Evolutionary conservation across 805 yeast genomes (phyloP).

Genomic region (Ogataea paraovalis): DNA sequence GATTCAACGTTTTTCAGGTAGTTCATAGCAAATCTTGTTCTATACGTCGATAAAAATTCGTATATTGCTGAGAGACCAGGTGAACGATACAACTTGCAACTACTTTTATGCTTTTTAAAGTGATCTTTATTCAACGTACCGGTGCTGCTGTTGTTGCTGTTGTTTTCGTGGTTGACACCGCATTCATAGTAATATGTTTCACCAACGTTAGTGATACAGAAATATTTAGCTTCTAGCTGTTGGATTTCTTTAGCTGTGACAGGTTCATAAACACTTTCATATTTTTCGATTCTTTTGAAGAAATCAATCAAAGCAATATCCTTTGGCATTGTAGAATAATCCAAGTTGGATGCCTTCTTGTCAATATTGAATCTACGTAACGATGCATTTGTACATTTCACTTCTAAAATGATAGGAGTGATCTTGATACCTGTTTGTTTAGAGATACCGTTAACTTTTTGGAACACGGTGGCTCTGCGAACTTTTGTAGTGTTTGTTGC

Average conservation of each 20-base stretch:
- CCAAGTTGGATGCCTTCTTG: constrained; percentile 59
- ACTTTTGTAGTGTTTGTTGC: constrained; percentile 59
- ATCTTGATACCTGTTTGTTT: constrained; percentile 38
- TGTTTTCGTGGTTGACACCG: constrained; percentile 20
- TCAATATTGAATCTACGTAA: constrained; percentile 58
- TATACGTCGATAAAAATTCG: constrained; percentile 32
- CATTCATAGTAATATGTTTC: constrained; percentile 33
- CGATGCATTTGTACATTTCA: constrained; percentile 50
- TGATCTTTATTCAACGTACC: constrained; percentile 6
- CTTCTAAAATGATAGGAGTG: constrained; percentile 53
- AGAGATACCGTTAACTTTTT: constrained; percentile 49
- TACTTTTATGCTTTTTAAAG: constrained; percentile 28
- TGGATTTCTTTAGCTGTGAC: constrained; percentile 33
- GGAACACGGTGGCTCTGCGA: constrained; percentile 54
- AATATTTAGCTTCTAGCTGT: constrained; percentile 24
- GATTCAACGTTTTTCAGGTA: constrained; percentile 31
- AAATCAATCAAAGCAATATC: constrained; percentile 56
- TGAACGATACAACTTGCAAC: constrained; percentile 20
- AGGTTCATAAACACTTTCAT: constrained; percentile 38
- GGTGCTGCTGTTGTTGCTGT: not conserved
- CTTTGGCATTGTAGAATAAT: constrained; percentile 51
- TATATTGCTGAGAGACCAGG: constrained; percentile 26
- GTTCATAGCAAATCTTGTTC: constrained; percentile 27
- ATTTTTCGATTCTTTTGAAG: constrained; percentile 50
- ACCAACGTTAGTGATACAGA: constrained; percentile 33